A percentile compares a stretch with the other conserved stretches of the same genome.
These are phyloP conservation scores for Rhynchospora breviuscula DNA, from an alignment of 176 grass and related monocot species.

Conservation along the genomic window DNA sequence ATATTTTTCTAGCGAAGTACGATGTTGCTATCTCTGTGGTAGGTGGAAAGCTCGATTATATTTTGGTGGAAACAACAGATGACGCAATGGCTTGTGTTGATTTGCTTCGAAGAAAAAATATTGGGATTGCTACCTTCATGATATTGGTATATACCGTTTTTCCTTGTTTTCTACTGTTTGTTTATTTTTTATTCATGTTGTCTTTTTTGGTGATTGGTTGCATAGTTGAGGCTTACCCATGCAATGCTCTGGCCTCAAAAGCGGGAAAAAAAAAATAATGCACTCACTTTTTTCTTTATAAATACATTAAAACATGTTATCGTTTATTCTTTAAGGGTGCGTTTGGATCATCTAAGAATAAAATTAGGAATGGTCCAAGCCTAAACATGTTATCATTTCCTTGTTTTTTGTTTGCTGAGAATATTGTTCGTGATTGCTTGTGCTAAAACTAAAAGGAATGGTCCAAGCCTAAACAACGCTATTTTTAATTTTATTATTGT, in stretches of 20 bases:
- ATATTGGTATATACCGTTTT: slow-evolving; percentile 56
- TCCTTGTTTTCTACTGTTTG: not conserved
- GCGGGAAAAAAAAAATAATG: no score
- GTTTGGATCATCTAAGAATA: no score
- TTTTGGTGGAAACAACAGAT: slow-evolving; percentile 88
- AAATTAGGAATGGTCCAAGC: no score
- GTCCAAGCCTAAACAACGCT: not conserved
- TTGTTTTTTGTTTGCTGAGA: not conserved
- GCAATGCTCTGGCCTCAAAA: no score
- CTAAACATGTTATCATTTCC: not conserved
- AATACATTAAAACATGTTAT: no score
- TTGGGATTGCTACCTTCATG: slow-evolving; percentile 80
- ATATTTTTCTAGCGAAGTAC: slow-evolving; percentile 63
- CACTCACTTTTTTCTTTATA: no score
- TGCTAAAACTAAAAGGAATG: no score
- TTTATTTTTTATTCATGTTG: not conserved
- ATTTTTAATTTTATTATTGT: not conserved
- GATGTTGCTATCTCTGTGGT: slow-evolving; percentile 88
- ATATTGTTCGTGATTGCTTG: not conserved
- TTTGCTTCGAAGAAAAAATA: slow-evolving; percentile 77
- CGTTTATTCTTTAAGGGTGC: no score
- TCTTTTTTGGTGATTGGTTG: not conserved
- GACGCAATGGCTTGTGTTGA: slow-evolving; percentile 88
- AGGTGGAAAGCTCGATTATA: slow-evolving; percentile 62
- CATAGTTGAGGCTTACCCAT: not conserved